phyloP scores from a whole-genome alignment of 1,284 basidiomycete genomes.

The Heterobasidion annosum region DNA sequence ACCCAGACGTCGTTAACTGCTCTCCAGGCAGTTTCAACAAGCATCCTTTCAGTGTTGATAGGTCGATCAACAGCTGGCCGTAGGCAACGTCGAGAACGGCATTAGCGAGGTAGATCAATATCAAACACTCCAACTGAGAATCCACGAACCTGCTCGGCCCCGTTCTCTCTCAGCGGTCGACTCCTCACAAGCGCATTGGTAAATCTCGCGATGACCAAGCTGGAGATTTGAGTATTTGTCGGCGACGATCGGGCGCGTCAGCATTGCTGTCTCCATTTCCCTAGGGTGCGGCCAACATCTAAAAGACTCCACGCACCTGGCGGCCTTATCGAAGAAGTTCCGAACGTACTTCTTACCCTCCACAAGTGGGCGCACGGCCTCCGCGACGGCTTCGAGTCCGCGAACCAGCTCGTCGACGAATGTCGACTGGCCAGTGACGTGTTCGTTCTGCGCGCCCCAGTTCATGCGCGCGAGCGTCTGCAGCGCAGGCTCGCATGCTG shows the following conservation, averaged over 20 bases:
- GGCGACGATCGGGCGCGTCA: neutral
- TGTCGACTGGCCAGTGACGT: slow-evolving; percentile 79
- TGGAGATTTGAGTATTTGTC: slow-evolving; percentile 20
- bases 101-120: slow-evolving; percentile 7
- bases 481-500: slow-evolving; percentile 70
- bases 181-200: slow-evolving; percentile 83
- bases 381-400: slow-evolving; percentile 55
- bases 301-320: slow-evolving; percentile 43
- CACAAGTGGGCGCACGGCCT: slow-evolving; percentile 60
- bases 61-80: slow-evolving; percentile 77
- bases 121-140: slow-evolving; percentile 5
- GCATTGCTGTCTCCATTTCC: neutral
- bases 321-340: slow-evolving; percentile 88
- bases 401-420: slow-evolving; percentile 73
- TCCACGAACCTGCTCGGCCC: slow-evolving; percentile 76
- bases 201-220: slow-evolving; percentile 76
- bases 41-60: slow-evolving; percentile 81
- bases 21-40: slow-evolving; percentile 79
- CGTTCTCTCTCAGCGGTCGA: slow-evolving; percentile 81
- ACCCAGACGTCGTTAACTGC: slow-evolving; percentile 47
- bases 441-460: slow-evolving; percentile 66
- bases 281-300: too few species aligned
- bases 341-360: slow-evolving; percentile 91
- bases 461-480: slow-evolving; percentile 63
- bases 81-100: neutral